These are phyloP conservation scores for Talaromyces sp. DNA, from an alignment of 2,329 filamentous ascomycete genomes.

Conservation along the genomic window DNA sequence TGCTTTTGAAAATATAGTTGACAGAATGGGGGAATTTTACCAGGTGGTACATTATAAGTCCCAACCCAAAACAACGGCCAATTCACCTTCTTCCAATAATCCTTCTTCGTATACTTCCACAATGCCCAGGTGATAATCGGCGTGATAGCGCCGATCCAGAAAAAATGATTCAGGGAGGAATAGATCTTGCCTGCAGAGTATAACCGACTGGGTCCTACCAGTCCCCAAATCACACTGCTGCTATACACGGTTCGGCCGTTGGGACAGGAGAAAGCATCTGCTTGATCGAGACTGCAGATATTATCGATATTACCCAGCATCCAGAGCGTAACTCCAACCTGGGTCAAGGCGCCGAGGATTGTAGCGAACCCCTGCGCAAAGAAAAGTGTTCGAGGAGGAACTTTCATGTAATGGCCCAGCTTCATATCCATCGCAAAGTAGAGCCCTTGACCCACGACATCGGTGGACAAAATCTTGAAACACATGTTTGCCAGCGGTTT, in stretches of 20 bases:
- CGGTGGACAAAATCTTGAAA: slow-evolving; percentile 42
- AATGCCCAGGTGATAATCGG: slow-evolving; percentile 35
- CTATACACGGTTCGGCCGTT: slow-evolving; percentile 47
- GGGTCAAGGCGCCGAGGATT: slow-evolving; percentile 44
- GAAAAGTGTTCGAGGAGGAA: slow-evolving; percentile 46
- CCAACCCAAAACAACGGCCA: slow-evolving; percentile 15
- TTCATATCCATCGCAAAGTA: slow-evolving; percentile 50
- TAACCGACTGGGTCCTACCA: slow-evolving; percentile 48
- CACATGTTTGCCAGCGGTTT: slow-evolving; percentile 44
- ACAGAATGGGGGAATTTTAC: background rate
- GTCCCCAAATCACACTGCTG: slow-evolving; percentile 48
- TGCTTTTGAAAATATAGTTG: background rate
- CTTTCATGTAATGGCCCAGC: slow-evolving; percentile 49
- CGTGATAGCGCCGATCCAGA: slow-evolving; percentile 47
- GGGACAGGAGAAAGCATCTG: slow-evolving; percentile 47
- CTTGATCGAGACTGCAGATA: slow-evolving; percentile 39
- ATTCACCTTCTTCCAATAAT: slow-evolving; percentile 30
- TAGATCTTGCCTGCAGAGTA: slow-evolving; percentile 47
- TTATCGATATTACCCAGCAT: slow-evolving; percentile 38
- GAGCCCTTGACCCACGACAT: slow-evolving; percentile 43
- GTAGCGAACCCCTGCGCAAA: slow-evolving; percentile 46
- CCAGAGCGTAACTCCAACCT: slow-evolving; percentile 36
- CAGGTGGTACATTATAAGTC: slow-evolving; percentile 13
- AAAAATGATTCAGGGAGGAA: slow-evolving; percentile 46
- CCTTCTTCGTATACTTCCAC: slow-evolving; percentile 24